Base-by-base conservation (phyloP, 371 early-diverging fungal genomes). In the Umbelopsis sp. region DNA sequence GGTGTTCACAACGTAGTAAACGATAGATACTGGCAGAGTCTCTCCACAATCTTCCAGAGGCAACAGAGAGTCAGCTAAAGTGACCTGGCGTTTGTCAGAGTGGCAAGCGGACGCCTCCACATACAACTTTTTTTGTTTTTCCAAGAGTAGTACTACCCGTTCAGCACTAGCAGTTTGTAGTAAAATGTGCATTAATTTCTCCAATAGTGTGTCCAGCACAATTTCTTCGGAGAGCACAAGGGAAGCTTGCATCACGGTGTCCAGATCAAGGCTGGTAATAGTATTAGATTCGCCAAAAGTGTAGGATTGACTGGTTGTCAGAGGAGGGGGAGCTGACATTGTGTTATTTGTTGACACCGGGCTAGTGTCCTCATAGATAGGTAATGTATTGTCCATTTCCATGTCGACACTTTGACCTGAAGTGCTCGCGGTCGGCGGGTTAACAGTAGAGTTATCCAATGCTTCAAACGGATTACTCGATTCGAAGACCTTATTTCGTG, bases 161-260 rank as follows among this genome's bases (percentile, higher is more conserved):
- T 67, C 67, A 18, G 67, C 67, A 18, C 67, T 50, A 20, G 67
- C 67, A 16, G 67, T 67, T 53, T 50, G 50, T 20, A 67, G 53
- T 22, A 67, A 52, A 14, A 67, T 67, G n/a, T 53, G 50, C 67
- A 67, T 67, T 20, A 67, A 38, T 24, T 67, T 67, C 20, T 67
- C 52, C 50, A 67, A 24, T 44, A 67, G 57, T 11, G 50, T 53
- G 44, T 67, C 67, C 67, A 67, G 37, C 50, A 52, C 52, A 18
- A 67, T 67, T 52, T 67, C 67, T 53, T 67, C 67, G 12, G 67
- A 67, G 25, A 67, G 50, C 12, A 67, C 67, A 52, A 67, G 38
- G 7, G 52, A 52, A 16, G 67, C 67, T 32, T 53, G 50, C 67
- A 67, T 67, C 9, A 67, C 67, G n/a, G 67, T 53, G n/a, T 50